Percentiles rank a stretch among this genome's conserved stretches.
These are phyloP conservation scores for Dendryphion nanum DNA, from an alignment of 2,329 filamentous ascomycete species.

Conservation along the genomic window DNA sequence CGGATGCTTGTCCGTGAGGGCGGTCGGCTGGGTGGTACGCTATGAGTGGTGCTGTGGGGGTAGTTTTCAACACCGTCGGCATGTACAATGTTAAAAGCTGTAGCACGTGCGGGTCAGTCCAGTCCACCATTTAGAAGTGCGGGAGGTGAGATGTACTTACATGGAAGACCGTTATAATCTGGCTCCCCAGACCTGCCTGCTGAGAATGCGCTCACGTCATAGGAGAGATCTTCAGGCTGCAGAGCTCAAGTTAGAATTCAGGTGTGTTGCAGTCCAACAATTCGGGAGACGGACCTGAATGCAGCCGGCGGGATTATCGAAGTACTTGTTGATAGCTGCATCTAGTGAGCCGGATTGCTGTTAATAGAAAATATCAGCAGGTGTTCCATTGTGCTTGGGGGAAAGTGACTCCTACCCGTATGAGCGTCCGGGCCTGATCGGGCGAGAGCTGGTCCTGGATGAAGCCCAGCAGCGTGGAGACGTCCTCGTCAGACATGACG, in stretches of 20 bases:
- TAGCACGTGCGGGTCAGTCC: not conserved
- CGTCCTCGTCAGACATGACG: too few relatives aligned
- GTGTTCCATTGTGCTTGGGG: too few relatives aligned
- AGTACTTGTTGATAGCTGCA: conserved; percentile 7
- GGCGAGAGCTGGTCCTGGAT: too few relatives aligned
- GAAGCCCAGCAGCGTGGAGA: too few relatives aligned
- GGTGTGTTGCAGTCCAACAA: conserved; percentile 3
- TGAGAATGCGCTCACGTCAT: conserved; percentile 30
- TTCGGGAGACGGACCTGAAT: not conserved
- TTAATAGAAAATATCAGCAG: not conserved
- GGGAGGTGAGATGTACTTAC: conserved; percentile 15
- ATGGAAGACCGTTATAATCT: conserved; percentile 14
- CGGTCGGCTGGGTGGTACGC: conserved; percentile 36
- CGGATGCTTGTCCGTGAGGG: conserved; percentile 35
- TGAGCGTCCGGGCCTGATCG: too few relatives aligned
- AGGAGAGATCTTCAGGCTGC: conserved; percentile 15
- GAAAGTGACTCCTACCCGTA: not conserved
- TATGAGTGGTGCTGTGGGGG: conserved; percentile 28
- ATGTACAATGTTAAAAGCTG: conserved; percentile 38
- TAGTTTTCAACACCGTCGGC: conserved; percentile 29
- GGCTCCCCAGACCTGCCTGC: conserved; percentile 25
- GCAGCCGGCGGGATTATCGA: not conserved
- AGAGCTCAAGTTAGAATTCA: not conserved
- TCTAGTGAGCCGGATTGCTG: not conserved
- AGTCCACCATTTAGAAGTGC: conserved; percentile 1